phyloP scores from a whole-genome alignment of 176 grass and related monocot genomes.

The Microstegium vimineum region DNA sequence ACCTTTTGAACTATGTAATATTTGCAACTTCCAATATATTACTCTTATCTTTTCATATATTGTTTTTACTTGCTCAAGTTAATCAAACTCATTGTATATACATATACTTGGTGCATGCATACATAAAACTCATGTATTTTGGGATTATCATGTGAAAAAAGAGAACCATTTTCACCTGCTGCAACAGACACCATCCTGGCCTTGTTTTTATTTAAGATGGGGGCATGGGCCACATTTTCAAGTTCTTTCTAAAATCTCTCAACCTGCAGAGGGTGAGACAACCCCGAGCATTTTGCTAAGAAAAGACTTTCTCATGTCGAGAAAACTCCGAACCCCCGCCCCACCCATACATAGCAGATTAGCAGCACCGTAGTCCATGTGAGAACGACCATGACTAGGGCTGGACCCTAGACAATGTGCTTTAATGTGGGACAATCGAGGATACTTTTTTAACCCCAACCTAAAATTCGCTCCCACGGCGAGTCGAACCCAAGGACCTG shows the following conservation, averaged over 20 bases:
- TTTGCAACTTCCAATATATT: neutral
- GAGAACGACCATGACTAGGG: too few species aligned
- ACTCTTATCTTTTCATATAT: neutral
- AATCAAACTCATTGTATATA: conserved; percentile 3
- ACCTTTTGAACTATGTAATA: neutral
- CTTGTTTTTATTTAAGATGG: neutral
- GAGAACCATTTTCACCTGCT: neutral
- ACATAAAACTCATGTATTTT: neutral
- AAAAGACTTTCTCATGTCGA: too few species aligned
- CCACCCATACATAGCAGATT: too few species aligned
- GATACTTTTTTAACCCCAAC: too few species aligned
- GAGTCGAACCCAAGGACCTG: too few species aligned
- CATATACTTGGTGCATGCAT: neutral
- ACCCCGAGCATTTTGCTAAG: too few species aligned
- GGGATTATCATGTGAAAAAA: neutral
- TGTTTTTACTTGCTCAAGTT: neutral
- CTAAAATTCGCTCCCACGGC: too few species aligned
- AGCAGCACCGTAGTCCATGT: too few species aligned
- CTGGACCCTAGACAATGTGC: too few species aligned
- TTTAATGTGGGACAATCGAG: too few species aligned
- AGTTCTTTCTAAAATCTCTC: neutral
- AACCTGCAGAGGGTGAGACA: too few species aligned
- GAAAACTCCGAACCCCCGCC: too few species aligned
- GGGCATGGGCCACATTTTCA: neutral
- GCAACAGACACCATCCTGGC: neutral